phyloP scores from a whole-genome alignment of 768 basidiomycete species.

The Aureoboletus auriporus region DNA sequence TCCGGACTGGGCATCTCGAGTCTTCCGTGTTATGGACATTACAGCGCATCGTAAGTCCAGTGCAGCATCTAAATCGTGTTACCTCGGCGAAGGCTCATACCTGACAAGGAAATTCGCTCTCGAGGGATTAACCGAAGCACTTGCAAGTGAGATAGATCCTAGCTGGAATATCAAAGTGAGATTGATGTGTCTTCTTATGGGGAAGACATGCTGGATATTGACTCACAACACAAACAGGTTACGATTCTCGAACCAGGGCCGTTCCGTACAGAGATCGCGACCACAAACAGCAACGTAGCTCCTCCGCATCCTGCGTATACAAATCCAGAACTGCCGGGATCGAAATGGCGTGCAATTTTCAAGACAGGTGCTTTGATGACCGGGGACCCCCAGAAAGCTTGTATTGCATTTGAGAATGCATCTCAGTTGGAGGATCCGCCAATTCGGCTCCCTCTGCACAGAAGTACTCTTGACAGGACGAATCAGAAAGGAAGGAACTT shows the following conservation, averaged over 20 bases:
- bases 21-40: slow-evolving; percentile 10
- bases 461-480: neutral
- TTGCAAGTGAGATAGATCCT: slow-evolving; percentile 23
- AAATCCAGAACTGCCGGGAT: slow-evolving; percentile 4
- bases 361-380: neutral
- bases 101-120: slow-evolving; percentile 18
- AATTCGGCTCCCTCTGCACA: slow-evolving; percentile 18
- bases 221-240: neutral
- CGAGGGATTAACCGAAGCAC: slow-evolving; percentile 27
- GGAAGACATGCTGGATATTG: too few relatives aligned
- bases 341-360: slow-evolving; percentile 2
- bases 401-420: slow-evolving; percentile 16
- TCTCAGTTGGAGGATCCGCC: slow-evolving; percentile 21
- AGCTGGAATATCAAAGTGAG: slow-evolving; percentile 24
- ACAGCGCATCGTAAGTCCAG: slow-evolving; percentile 23
- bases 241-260: slow-evolving; percentile 11
- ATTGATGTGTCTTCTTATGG: neutral
- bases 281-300: neutral
- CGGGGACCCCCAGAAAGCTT: slow-evolving; percentile 21
- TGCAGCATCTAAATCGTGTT: neutral
- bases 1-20: slow-evolving; percentile 22
- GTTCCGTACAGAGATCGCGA: slow-evolving; percentile 6
- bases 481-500: slow-evolving; percentile 12
- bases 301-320: slow-evolving; percentile 17
- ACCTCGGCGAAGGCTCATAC: neutral